Conservation (phyloP, 2,329 filamentous ascomycete genomes). For the Cladophialophora immunda region DNA sequence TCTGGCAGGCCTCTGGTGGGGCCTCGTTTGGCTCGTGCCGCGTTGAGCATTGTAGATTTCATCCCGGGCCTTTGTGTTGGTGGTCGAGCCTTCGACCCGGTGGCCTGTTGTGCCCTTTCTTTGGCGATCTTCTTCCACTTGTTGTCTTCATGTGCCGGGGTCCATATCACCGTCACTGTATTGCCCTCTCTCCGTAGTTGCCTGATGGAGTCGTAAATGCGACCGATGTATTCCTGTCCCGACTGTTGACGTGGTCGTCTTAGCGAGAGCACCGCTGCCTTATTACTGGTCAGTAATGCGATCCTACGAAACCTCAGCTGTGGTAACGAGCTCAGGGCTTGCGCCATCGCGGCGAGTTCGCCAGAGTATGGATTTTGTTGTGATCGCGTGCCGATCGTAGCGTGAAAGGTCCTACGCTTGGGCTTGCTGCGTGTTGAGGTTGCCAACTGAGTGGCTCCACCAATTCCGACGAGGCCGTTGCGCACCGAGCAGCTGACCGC, state of each 20-base stretch:
- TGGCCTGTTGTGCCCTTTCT: conserved; percentile 40
- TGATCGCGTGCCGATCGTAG: conserved; percentile 37
- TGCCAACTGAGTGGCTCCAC: too few relatives aligned
- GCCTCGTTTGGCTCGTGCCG: conserved; percentile 36
- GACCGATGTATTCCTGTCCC: conserved; percentile 37
- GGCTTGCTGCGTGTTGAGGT: too few relatives aligned
- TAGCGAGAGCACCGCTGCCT: conserved; percentile 38
- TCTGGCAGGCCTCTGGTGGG: conserved; percentile 27
- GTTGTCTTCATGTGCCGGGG: conserved; percentile 25
- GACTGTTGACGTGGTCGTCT: conserved; percentile 40
- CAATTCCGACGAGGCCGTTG: too few relatives aligned
- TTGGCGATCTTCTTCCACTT: conserved; percentile 13
- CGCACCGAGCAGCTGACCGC: too few relatives aligned
- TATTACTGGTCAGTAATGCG: conserved; percentile 42
- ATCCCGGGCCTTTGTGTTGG: conserved; percentile 37
- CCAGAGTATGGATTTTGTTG: conserved; percentile 41
- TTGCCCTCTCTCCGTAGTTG: conserved; percentile 39
- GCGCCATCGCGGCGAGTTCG: conserved; percentile 42
- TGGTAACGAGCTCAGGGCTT: conserved; percentile 35
- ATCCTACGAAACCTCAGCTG: conserved; percentile 39
- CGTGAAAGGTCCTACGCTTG: too few relatives aligned
- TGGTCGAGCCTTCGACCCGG: conserved; percentile 35
- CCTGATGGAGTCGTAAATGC: conserved; percentile 41
- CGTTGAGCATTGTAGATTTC: conserved; percentile 43
- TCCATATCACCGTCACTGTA: conserved; percentile 36